These are phyloP conservation scores for Nitzschia palea DNA, from an alignment of 108 stramenopile species.

Conservation along the genomic window DNA sequence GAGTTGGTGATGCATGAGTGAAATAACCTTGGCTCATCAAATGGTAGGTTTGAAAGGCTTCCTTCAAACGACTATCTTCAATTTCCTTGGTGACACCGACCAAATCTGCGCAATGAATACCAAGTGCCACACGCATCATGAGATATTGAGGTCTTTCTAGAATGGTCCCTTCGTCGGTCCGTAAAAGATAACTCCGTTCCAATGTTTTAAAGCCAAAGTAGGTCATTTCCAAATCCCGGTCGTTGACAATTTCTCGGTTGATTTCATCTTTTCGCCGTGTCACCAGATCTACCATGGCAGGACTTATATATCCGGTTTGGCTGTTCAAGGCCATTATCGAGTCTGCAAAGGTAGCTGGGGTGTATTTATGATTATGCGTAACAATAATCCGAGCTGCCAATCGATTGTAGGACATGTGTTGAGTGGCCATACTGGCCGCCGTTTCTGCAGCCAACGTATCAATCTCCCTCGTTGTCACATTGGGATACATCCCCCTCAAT, in stretches of 20 bases:
- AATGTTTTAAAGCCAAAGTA: conserved; percentile 99
- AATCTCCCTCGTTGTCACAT: conserved; percentile 88
- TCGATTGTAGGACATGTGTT: conserved; percentile 91
- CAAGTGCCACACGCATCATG: conserved; percentile 97
- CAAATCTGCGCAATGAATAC: conserved; percentile 81
- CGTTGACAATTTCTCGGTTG: conserved; percentile 63
- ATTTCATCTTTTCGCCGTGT: conserved; percentile 55
- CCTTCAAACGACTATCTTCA: conserved; percentile 68
- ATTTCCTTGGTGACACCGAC: conserved; percentile 24
- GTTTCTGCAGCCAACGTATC: conserved; percentile 95
- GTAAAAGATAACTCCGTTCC: conserved; percentile 83
- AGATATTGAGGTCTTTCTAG: conserved; percentile 95
- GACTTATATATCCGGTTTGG: conserved; percentile 72
- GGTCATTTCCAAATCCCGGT: conserved; percentile 86
- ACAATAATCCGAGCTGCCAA: conserved; percentile 92
- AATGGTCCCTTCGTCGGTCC: conserved; percentile 46
- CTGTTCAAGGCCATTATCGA: conserved; percentile 59
- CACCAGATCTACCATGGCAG: conserved; percentile 73
- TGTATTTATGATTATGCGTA: conserved; percentile 85
- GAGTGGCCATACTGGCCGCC: conserved; percentile 90
- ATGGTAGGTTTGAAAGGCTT: conserved; percentile 94
- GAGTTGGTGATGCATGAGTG: conserved; percentile 96
- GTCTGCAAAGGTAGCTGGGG: conserved; percentile 82
- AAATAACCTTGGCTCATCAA: conserved; percentile 93
- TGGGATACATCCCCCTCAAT: conserved; percentile 78